Conservation (phyloP, 768 basidiomycete genomes). For the Trametes cingulata region DNA sequence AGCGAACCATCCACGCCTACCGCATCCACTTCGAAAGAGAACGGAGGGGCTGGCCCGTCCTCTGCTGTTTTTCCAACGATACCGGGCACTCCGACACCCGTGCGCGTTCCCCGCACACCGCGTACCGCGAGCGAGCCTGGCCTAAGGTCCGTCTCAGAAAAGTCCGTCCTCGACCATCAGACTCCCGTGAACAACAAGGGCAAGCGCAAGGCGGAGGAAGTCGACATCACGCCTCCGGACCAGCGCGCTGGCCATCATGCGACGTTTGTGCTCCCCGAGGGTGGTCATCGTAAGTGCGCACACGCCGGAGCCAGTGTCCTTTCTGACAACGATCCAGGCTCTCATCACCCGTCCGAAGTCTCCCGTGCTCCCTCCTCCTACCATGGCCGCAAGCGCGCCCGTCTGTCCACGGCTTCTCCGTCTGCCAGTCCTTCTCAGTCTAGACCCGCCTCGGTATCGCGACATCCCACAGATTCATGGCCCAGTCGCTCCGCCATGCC, state of each 20-base stretch:
- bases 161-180: slow-evolving; percentile 22
- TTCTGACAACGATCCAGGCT: slow-evolving; percentile 23
- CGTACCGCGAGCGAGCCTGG: slow-evolving; percentile 30
- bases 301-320: slow-evolving; percentile 10
- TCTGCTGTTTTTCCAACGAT: slow-evolving; percentile 16
- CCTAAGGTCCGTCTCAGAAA: slow-evolving; percentile 24
- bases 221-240: slow-evolving; percentile 70
- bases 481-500: slow-evolving; percentile 12
- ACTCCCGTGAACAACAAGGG: slow-evolving; percentile 42
- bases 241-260: slow-evolving; percentile 51
- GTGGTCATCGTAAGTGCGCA: slow-evolving; percentile 56
- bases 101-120: slow-evolving; percentile 16
- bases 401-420: slow-evolving; percentile 47
- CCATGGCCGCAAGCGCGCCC: slow-evolving; percentile 63
- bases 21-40: slow-evolving; percentile 25
- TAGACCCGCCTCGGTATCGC: slow-evolving; percentile 41
- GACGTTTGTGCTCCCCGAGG: slow-evolving; percentile 60
- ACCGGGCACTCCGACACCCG: not conserved
- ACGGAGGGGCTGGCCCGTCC: slow-evolving; percentile 26
- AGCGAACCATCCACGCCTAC: slow-evolving; percentile 24
- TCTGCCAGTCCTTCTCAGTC: slow-evolving; percentile 36
- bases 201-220: slow-evolving; percentile 75
- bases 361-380: slow-evolving; percentile 72
- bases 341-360: slow-evolving; percentile 35
- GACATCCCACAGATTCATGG: slow-evolving; percentile 33